Conservation (phyloP, 1,284 basidiomycete species). For the Melampsora americana region DNA sequence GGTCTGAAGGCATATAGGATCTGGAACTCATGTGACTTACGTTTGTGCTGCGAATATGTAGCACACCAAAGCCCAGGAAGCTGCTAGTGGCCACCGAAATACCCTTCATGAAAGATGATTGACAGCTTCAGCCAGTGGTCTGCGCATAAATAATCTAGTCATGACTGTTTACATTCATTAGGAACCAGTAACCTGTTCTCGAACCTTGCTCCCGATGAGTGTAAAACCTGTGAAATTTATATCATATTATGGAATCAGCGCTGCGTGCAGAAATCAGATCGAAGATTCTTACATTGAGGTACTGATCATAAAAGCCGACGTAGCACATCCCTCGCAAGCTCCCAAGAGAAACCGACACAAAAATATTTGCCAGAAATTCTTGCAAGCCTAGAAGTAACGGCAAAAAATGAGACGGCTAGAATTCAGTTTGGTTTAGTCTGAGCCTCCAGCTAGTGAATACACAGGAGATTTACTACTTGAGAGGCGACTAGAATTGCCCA, state of each 20-base stretch:
- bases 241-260: too few species aligned
- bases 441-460: neutral
- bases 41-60: too few species aligned
- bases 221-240: neutral
- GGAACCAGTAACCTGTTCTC: neutral
- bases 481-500: neutral
- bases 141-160: too few species aligned
- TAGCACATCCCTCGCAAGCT: neutral
- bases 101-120: too few species aligned
- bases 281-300: neutral
- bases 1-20: too few species aligned
- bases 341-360: conserved; percentile 9
- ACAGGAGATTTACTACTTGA: neutral
- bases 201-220: neutral
- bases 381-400: neutral
- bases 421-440: too few species aligned
- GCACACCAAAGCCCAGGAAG: too few species aligned
- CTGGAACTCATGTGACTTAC: too few species aligned
- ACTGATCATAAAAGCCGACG: neutral
- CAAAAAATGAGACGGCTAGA: neutral
- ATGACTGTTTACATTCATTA: neutral
- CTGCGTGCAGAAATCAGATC: too few species aligned
- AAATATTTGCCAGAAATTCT: neutral
- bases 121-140: too few species aligned
- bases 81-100: too few species aligned